Evolutionary conservation across 495 filamentous ascomycete species (phyloP).

Genomic region (Daldinia caldariorum): DNA sequence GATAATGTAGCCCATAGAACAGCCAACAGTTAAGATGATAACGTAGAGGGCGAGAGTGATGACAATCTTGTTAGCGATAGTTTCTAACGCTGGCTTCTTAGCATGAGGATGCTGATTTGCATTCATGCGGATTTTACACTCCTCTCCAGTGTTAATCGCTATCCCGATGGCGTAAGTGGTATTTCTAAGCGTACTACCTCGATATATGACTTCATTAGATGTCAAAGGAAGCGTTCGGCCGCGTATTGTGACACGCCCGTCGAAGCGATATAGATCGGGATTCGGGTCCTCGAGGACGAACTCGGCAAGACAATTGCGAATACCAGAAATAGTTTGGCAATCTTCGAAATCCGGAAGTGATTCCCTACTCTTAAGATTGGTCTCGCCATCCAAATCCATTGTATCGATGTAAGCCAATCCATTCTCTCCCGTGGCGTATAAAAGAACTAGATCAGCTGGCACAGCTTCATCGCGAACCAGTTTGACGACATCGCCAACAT

Average conservation of each 20-base stretch:
- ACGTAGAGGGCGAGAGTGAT: conserved; percentile 81
- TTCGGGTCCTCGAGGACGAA: conserved; percentile 86
- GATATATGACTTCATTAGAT: conserved; percentile 81
- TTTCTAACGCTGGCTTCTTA: conserved; percentile 82
- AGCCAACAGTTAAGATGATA: conserved; percentile 74
- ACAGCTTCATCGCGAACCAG: conserved; percentile 79
- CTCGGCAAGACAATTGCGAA: conserved; percentile 59
- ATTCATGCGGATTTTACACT: conserved; percentile 93
- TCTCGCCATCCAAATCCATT: conserved; percentile 96
- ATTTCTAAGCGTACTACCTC: conserved; percentile 85
- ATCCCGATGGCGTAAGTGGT: conserved; percentile 75
- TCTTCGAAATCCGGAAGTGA: conserved; percentile 56
- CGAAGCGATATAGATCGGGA: conserved; percentile 85
- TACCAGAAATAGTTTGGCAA: conserved; percentile 67
- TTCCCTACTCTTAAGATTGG: conserved; percentile 78
- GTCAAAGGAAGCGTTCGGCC: conserved; percentile 77
- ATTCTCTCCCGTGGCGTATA: conserved; percentile 79
- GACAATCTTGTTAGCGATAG: conserved; percentile 82
- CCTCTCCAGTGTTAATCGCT: conserved; percentile 88
- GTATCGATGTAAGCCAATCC: conserved; percentile 89
- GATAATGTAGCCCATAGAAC: conserved; percentile 79
- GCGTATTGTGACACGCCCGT: conserved; percentile 74
- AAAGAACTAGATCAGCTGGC: conserved; percentile 81
- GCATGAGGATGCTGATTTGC: conserved; percentile 89
- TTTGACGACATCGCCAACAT: conserved; percentile 83